Evolutionary conservation across 1,284 basidiomycete species (phyloP), one percentile per base, ranked within the genome.

Genomic region (Apiotrichum domesticum): DNA sequence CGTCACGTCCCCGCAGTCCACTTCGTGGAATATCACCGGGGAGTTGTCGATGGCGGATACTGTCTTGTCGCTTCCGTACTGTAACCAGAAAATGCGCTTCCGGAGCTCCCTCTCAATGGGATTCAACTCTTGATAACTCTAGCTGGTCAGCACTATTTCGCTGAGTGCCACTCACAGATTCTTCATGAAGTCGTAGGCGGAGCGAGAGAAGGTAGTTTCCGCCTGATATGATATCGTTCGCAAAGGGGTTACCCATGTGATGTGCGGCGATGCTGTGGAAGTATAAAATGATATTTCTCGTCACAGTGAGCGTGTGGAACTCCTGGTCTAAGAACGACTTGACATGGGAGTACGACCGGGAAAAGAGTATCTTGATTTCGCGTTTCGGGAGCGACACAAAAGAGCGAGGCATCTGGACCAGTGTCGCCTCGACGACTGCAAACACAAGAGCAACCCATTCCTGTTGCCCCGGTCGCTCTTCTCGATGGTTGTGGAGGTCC

Each of bases 51-150:
- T 79, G 32, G 90, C 86, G 46, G 86, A 86, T 84, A 87, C 87
- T n/a, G 88, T 90, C 75, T 90, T 90, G 75, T 91, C 88, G 65
- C 87, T 88, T 72, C 86, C 87, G 66, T 90, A 91, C 51, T 90
- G 80, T 35, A 93, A 77, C 88, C 88, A 92, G 77, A 91, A 92
- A 33, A 84, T 83, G 58, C 90, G 80, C 59, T 89, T 82, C 35
- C 89, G 79, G 33, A 90, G 82, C 76, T 92, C 88, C 60, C 84
- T 85, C 78, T 92, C 89, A 63, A 93, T 86, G 42, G 88, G 87
- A 69, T 57, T 57, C 9, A 64, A 43, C 37, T 52, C 42, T 46
- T 53, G 42, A 43, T 66, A 63, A 6, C 51, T 49, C 40, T 56
- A 34, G 7, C 14, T 1, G 56, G 52, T 35, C 42, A 32, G 10